These are phyloP conservation scores for Trichoderma guizhouense DNA, from an alignment of 2,329 filamentous ascomycete genomes.

Conservation along the genomic window DNA sequence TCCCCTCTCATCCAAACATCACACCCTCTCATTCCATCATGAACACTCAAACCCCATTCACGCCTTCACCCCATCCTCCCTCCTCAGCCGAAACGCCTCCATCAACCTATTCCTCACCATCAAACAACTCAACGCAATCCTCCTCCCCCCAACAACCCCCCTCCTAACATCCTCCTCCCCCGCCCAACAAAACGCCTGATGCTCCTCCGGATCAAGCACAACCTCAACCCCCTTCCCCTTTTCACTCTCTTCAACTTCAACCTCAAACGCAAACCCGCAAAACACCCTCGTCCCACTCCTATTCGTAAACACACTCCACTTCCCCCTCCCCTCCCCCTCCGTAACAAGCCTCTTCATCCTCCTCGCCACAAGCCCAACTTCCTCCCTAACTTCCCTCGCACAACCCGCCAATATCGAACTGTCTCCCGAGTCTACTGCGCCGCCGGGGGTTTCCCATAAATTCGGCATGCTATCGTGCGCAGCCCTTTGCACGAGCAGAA, in stretches of 20 bases:
- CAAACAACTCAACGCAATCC: constrained; percentile 32
- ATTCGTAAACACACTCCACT: constrained; percentile 34
- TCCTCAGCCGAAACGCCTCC: constrained; percentile 32
- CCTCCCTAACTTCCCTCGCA: constrained; percentile 49
- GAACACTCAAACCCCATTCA: neutral
- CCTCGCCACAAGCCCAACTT: constrained; percentile 38
- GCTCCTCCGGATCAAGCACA: constrained; percentile 39
- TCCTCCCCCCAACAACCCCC: constrained; percentile 26
- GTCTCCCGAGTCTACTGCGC: constrained; percentile 43
- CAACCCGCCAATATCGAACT: constrained; percentile 40
- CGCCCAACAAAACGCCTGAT: constrained; percentile 40
- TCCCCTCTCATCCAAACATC: too few species aligned
- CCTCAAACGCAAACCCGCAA: constrained; percentile 37
- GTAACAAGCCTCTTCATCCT: constrained; percentile 31
- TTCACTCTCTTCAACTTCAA: constrained; percentile 28
- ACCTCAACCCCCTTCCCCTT: constrained; percentile 24
- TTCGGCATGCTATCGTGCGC: constrained; percentile 43
- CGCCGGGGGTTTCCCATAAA: constrained; percentile 49
- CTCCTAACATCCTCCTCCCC: constrained; percentile 36
- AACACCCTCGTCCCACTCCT: constrained; percentile 31
- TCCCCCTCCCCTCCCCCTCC: constrained; percentile 24
- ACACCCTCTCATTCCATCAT: neutral
- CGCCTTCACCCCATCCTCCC: neutral
- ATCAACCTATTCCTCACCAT: constrained; percentile 28
- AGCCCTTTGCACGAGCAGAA: constrained; percentile 48